Evolutionary conservation across 306 rosid genomes (phyloP), one percentile per base, ranked within the genome.

Genomic region (Corylus avellana): DNA sequence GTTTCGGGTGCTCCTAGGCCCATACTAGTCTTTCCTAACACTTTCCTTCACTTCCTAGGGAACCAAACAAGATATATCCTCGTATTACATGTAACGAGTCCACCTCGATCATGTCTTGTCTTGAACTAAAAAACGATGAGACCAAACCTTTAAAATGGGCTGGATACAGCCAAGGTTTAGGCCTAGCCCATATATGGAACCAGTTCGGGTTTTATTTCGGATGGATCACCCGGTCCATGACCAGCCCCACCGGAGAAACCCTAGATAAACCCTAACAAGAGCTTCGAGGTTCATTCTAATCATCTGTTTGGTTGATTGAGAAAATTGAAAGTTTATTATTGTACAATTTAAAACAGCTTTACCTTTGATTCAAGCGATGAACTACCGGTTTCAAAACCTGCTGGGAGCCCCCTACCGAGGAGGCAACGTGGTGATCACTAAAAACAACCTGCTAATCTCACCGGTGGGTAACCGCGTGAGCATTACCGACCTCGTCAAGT

Each of bases 351-450:
- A 9, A 22, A 58, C 11, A 58, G 25, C 59, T 14, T 54, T 54
- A 5, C 20, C 1, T 58, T 58, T 3, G 27, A 13, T 10, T 49
- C 50, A 44, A 73, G 76, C 79, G 18, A 95, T 95, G 99, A 93
- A 95, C 79, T 95, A 83, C 91, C 73, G 93, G 78, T 93, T 95
- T 85, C 96, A 91, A 63, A 95, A 95, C 69, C 98, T 95, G 17
- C 90, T 95, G 0, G 98, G 99, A 69, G 98, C 98, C 37, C 99
- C 99, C 3, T 94, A 92, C 89, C 79, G 98, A 76, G 98, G 98
- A 4, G 98, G 99, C 63, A 91, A 93, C 84, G 83, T 77, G 7
- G 84, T 90, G 4, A 78, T 95, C 81, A 79, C 91, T 29, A 89
- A 85, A 84, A 89, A 91, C 84, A 85, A 89, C 1, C 80, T 83